Percentiles rank a stretch among this genome's conserved stretches.
Conservation (phyloP, 768 basidiomycete species). For the Ramaria rubella region DNA sequence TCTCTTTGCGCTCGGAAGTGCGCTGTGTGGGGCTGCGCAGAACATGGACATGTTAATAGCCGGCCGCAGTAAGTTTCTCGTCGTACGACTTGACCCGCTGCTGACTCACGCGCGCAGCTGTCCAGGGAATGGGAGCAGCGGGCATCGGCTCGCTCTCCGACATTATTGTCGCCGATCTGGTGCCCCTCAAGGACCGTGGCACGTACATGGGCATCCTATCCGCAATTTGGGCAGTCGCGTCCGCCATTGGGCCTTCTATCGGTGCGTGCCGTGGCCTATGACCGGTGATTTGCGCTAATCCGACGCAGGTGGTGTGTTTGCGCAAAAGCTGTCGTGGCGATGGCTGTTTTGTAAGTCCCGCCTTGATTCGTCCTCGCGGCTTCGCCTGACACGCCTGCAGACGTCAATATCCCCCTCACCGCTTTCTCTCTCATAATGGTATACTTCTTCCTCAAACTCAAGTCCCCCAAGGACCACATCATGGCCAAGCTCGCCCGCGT, state of each 20-base stretch:
- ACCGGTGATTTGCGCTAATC: not conserved
- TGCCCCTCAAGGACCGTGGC: conserved; percentile 28
- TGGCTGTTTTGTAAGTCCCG: conserved; percentile 26
- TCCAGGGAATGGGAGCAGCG: conserved; percentile 11
- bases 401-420: conserved; percentile 37
- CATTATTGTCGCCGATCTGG: conserved; percentile 24
- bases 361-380: conserved; percentile 12
- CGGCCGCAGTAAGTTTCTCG: conserved; percentile 26
- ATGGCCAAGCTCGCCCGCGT: conserved; percentile 30
- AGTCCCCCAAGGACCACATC: conserved; percentile 26
- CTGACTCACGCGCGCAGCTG: not conserved
- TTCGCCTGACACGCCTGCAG: conserved; percentile 14
- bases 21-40: conserved; percentile 23
- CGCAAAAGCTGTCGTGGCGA: conserved; percentile 25
- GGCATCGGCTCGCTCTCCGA: conserved; percentile 19
- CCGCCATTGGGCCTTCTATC: conserved; percentile 8
- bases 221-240: conserved; percentile 19
- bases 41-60: conserved; percentile 25
- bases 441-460: conserved; percentile 28
- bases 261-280: too few species aligned
- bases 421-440: conserved; percentile 25
- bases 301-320: conserved; percentile 16
- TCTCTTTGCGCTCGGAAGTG: conserved; percentile 22
- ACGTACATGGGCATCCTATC: conserved; percentile 24
- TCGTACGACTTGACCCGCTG: conserved; percentile 24